Conservation (phyloP, 345 rosid species). For the Linum usitatissimum region DNA sequence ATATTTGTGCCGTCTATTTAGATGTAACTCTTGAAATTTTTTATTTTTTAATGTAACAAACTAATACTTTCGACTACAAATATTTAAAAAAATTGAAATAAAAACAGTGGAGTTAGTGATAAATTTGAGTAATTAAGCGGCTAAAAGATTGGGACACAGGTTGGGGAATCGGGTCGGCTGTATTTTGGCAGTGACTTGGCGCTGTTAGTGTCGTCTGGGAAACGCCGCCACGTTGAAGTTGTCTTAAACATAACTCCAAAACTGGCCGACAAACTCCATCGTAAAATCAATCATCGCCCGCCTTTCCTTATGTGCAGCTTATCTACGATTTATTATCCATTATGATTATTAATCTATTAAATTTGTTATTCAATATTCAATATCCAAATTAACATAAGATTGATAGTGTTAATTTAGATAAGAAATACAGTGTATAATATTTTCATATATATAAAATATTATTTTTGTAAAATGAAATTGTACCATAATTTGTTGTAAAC, state of each 20-base stretch:
- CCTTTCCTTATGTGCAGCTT: no score
- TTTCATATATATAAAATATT: not conserved
- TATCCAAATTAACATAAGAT: no score
- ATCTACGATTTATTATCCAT: no score
- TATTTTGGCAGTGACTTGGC: slow-evolving; percentile 28
- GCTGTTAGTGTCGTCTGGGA: slow-evolving; percentile 37
- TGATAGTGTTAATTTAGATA: no score
- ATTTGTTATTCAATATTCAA: no score
- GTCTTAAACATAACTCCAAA: slow-evolving; percentile 32
- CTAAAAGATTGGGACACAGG: not conserved
- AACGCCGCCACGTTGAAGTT: slow-evolving; percentile 56
- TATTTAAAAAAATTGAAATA: not conserved
- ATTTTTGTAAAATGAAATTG: not conserved
- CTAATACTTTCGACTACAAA: no score
- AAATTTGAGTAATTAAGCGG: not conserved
- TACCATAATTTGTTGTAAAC: not conserved
- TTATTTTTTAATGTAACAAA: no score
- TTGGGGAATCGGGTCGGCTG: slow-evolving; percentile 6
- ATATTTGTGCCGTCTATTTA: no score
- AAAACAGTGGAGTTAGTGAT: not conserved
- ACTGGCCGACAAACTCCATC: slow-evolving; percentile 53
- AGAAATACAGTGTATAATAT: not conserved
- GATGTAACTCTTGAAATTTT: no score
- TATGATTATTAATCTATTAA: no score
- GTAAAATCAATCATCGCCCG: not conserved